Evolutionary conservation across 306 rosid genomes (phyloP).

Genomic region (Begonia fuchsioides): DNA sequence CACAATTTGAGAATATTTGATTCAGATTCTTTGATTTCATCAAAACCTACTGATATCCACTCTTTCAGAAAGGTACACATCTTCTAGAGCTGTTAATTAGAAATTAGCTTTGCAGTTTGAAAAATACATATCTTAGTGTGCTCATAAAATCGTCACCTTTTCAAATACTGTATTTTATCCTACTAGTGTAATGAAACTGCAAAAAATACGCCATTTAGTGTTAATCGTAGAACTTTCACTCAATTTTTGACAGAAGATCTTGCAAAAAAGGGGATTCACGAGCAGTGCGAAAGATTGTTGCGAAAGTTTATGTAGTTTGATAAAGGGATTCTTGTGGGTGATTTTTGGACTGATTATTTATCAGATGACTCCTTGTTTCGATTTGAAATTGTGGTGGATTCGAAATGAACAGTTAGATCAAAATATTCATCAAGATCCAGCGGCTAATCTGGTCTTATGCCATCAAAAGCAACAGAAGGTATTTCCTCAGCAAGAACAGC

Average conservation of each 20-base stretch:
- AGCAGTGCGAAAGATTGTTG: constrained; percentile 18
- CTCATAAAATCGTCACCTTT: background rate
- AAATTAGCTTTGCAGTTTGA: background rate
- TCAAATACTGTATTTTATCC: constrained; percentile 7
- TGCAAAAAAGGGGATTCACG: constrained; percentile 18
- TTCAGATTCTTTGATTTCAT: constrained; percentile 15
- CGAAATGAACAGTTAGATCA: constrained; percentile 25
- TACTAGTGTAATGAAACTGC: too few relatives aligned
- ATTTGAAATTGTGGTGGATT: constrained; percentile 25
- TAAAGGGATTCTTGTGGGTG: constrained; percentile 38
- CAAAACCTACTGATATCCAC: constrained; percentile 22
- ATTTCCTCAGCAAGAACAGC: constrained; percentile 16
- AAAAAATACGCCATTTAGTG: too few relatives aligned
- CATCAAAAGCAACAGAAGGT: constrained; percentile 19
- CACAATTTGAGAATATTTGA: constrained; percentile 12
- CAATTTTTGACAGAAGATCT: constrained; percentile 23
- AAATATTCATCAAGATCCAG: constrained; percentile 19
- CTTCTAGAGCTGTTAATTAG: background rate
- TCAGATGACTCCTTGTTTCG: constrained; percentile 24
- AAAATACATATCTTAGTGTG: background rate
- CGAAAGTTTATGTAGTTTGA: constrained; percentile 16
- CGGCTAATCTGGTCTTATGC: constrained; percentile 6
- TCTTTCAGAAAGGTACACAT: constrained; percentile 35
- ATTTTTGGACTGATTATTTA: constrained; percentile 36
- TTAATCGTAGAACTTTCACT: background rate